Base-by-base conservation (phyloP, 2,329 filamentous ascomycete genomes). In the Ceratocystis cacaofunesta region DNA sequence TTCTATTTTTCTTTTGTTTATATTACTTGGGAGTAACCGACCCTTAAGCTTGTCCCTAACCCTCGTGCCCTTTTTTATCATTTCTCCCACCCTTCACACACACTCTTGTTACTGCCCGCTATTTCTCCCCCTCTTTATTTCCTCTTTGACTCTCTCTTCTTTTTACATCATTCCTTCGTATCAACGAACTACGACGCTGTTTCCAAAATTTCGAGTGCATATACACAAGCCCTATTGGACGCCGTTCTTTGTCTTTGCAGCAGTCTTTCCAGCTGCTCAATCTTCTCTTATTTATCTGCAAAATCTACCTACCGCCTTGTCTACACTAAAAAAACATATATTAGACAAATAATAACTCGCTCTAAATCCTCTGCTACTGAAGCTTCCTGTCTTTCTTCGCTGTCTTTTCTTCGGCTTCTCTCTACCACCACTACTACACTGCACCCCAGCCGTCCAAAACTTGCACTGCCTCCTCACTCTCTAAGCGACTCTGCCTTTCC, bases 81-180 rank as follows among this genome's bases (percentile, higher is more conserved):
- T 12, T 22, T 62, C 22, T 41, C 12, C 43, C 58, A 28, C 36
- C 32, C 50, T 50, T 50, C 50, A 32, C 28, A 41, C 32, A 3
- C 36, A 41, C 22, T 62, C 15, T 41, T 32, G 17, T 43, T 25
- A 28, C 28, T 46, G 25, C 25, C 61, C 44, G 44, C 36, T 22
- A 46, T 48, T 48, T 62, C 61, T 48, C 50, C 44, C 61, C 61
- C 61, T 62, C 44, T 46, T 62, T 48, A 62, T 46, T 46, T 62
- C 10, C 46, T 30, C 43, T 32, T 30, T 28, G 19, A 25, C 50
- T 64, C 7, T 58, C 32, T 55, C 30, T 55, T 32, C 50, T 61
- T 25, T 15, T 12, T 44, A n/a, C 36, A 25, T 62, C 60, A 46
- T 25, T 36, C n/a, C 10, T 62, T 25, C n/a, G 7, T 48, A n/a